A percentile compares a stretch with the other conserved stretches of the same genome.
Evolutionary conservation across 83 land plant genomes (phyloP).

Genomic region (Picea abies): DNA sequence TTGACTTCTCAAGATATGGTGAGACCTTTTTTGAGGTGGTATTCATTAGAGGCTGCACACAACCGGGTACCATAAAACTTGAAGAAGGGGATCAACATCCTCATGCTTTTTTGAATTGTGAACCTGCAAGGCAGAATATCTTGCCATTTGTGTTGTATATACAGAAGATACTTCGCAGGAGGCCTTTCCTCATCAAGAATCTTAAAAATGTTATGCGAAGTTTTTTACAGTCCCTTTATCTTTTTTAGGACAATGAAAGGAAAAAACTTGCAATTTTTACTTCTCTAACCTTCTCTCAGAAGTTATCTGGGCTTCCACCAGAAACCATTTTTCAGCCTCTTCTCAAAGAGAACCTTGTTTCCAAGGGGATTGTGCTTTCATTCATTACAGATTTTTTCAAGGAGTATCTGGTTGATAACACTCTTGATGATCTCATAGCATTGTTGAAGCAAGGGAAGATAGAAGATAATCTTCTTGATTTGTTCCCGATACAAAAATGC

Average conservation of each 20-base stretch:
- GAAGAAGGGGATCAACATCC: constrained; percentile 95
- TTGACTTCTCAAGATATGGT: no score
- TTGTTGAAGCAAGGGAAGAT: constrained; percentile 92
- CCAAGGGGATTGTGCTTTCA: constrained; percentile 87
- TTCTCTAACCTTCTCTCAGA: constrained; percentile 95
- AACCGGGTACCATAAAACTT: constrained; percentile 91
- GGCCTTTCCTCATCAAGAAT: constrained; percentile 92
- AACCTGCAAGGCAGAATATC: constrained; percentile 77
- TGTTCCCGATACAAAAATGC: constrained; percentile 87
- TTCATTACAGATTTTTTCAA: constrained; percentile 90
- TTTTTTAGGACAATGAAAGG: constrained; percentile 86
- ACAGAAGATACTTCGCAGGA: constrained; percentile 86
- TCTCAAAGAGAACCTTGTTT: constrained; percentile 90
- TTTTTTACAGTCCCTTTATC: constrained; percentile 95
- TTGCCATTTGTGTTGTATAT: constrained; percentile 85
- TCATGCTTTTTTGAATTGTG: constrained; percentile 82
- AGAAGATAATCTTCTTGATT: constrained; percentile 91
- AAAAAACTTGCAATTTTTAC: constrained; percentile 95
- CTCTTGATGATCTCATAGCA: constrained; percentile 85
- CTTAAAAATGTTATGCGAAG: constrained; percentile 96
- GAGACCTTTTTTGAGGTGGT: no score
- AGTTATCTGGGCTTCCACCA: constrained; percentile 93
- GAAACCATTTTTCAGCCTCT: constrained; percentile 94
- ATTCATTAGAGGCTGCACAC: constrained; percentile 92
- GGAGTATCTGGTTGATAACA: constrained; percentile 89